These are phyloP conservation scores for Rossbeevera mucosa DNA, from an alignment of 768 basidiomycete genomes.

Conservation along the genomic window DNA sequence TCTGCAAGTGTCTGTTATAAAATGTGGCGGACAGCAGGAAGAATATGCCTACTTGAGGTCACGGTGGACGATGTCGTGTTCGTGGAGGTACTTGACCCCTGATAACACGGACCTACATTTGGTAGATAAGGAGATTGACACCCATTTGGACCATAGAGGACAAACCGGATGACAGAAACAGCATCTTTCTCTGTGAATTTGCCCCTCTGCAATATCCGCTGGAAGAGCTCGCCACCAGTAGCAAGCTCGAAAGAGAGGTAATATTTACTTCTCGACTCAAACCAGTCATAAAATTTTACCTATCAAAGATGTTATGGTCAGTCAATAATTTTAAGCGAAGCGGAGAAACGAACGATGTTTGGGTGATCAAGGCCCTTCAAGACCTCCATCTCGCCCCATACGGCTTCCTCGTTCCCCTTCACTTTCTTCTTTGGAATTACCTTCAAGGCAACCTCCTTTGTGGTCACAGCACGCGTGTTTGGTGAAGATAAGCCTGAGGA, in stretches of 20 bases:
- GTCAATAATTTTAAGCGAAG: neutral
- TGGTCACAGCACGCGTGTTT: slow-evolving; percentile 31
- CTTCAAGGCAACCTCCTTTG: slow-evolving; percentile 80
- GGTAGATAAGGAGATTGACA: neutral
- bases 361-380: slow-evolving; percentile 85
- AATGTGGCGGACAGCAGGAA: neutral
- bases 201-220: slow-evolving; percentile 76
- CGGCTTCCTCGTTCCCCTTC: slow-evolving; percentile 81
- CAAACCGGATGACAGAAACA: slow-evolving; percentile 66
- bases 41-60: slow-evolving; percentile 73
- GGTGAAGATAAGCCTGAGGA: slow-evolving; percentile 24
- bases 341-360: slow-evolving; percentile 64
- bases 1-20: slow-evolving; percentile 33
- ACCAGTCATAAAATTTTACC: slow-evolving; percentile 97
- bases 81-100: slow-evolving; percentile 86
- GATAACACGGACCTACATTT: slow-evolving; percentile 65
- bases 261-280: slow-evolving; percentile 90
- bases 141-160: slow-evolving; percentile 7
- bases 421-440: slow-evolving; percentile 95
- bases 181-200: slow-evolving; percentile 95
- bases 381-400: slow-evolving; percentile 94
- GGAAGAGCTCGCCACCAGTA: slow-evolving; percentile 91
- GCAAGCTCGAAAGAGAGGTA: slow-evolving; percentile 96
- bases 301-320: slow-evolving; percentile 24
- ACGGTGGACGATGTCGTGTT: slow-evolving; percentile 91